A percentile compares a stretch with the other conserved stretches of the same genome.
phyloP scores from a whole-genome alignment of 1,139 yeast species.

The Debaryomyces singareniensis region DNA sequence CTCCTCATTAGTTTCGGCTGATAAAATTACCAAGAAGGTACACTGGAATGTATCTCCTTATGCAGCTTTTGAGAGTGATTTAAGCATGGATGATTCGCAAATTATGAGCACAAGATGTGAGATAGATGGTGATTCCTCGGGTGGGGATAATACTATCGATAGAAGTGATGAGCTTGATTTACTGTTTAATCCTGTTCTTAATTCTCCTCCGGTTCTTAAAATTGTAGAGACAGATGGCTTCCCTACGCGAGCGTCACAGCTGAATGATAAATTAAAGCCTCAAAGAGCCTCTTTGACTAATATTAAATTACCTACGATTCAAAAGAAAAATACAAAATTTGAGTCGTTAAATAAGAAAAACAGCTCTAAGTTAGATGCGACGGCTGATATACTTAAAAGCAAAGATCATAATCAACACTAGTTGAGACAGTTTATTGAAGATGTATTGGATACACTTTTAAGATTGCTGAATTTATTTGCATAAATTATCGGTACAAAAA shows the following conservation, averaged over 20 bases:
- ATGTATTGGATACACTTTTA: no score
- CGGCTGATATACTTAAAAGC: background rate
- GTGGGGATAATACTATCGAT: slow-evolving; percentile 14
- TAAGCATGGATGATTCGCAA: slow-evolving; percentile 18
- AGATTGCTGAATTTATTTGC: no score
- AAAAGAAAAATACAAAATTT: slow-evolving; percentile 11
- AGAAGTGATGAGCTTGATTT: slow-evolving; percentile 23
- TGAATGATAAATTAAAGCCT: no score
- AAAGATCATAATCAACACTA: slow-evolving; percentile 1
- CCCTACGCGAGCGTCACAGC: no score
- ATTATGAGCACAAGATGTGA: slow-evolving; percentile 16
- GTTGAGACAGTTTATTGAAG: no score
- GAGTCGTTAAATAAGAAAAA: slow-evolving; percentile 33
- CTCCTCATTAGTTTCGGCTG: slow-evolving; percentile 9
- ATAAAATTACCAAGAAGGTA: slow-evolving; percentile 20
- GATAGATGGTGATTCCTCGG: slow-evolving; percentile 23
- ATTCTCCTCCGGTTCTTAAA: slow-evolving; percentile 22
- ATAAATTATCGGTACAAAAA: no score
- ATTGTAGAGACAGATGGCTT: no score
- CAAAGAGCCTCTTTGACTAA: slow-evolving; percentile 11
- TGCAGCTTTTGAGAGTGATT: slow-evolving; percentile 23
- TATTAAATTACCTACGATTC: slow-evolving; percentile 14
- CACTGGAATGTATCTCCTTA: slow-evolving; percentile 32
- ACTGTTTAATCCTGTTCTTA: slow-evolving; percentile 22
- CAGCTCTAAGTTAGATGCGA: slow-evolving; percentile 15